Conservation (phyloP, 2,329 filamentous ascomycete species). For the Botryotinia narcissicola region DNA sequence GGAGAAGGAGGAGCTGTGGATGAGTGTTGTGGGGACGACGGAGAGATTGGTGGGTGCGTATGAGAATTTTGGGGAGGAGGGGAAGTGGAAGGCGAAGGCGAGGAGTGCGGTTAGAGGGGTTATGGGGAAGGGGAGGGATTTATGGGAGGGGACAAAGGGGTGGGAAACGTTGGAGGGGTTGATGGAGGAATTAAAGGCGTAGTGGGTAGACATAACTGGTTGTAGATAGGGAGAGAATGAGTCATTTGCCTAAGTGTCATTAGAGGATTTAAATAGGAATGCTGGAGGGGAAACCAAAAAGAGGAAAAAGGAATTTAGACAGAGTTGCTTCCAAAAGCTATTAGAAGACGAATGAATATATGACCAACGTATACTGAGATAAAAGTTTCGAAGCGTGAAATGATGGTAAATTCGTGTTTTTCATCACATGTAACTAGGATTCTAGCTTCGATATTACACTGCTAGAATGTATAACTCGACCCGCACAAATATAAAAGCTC, state of each 20-base stretch:
- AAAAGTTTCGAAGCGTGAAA: neutral
- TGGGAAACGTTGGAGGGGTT: constrained; percentile 61
- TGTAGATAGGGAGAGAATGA: neutral
- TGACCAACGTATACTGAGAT: neutral
- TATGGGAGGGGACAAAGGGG: constrained; percentile 73
- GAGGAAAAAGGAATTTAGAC: neutral
- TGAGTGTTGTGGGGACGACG: constrained; percentile 63
- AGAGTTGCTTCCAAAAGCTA: neutral
- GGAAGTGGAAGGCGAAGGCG: constrained; percentile 86
- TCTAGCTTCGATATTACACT: neutral
- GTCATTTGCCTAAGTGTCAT: neutral
- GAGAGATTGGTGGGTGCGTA: constrained; percentile 79
- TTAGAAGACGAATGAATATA: neutral
- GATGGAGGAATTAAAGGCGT: constrained; percentile 51
- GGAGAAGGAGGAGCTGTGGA: constrained; percentile 50
- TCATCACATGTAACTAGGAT: neutral
- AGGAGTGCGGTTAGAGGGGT: constrained; percentile 80
- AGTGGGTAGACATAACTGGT: neutral
- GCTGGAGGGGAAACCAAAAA: neutral
- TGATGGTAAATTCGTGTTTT: neutral
- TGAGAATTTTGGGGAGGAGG: constrained; percentile 69
- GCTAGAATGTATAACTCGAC: neutral
- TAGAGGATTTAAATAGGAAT: neutral
- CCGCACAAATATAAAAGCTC: neutral
- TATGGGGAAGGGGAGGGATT: constrained; percentile 75